Evolutionary conservation across 805 yeast genomes (phyloP).

Genomic region (Candida maltosa): DNA sequence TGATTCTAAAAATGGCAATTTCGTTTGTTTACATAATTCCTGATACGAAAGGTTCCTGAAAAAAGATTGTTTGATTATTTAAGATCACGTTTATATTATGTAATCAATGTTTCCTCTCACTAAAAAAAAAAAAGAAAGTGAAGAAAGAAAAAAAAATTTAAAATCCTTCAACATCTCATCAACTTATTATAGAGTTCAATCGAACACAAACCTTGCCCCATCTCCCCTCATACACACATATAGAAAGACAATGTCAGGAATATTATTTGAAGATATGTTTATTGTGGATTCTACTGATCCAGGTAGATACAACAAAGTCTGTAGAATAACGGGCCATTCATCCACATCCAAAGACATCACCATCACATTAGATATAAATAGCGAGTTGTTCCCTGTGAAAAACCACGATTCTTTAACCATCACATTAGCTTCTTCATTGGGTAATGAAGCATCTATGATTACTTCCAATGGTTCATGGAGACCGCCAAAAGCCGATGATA

Average conservation of each 20-base stretch:
- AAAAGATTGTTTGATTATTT: no score
- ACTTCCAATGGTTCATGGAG: conserved; percentile 68
- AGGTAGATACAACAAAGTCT: conserved; percentile 88
- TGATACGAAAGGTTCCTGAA: no score
- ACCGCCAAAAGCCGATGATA: conserved; percentile 79
- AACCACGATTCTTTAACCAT: conserved; percentile 77
- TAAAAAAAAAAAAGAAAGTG: no score
- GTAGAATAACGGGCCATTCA: conserved; percentile 84
- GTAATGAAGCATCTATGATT: conserved; percentile 42
- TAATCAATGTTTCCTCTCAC: no score
- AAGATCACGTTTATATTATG: no score
- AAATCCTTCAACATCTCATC: no score
- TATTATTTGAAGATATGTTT: conserved; percentile 91
- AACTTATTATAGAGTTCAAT: no score
- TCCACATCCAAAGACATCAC: conserved; percentile 77
- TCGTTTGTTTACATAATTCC: no score
- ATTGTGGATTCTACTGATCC: conserved; percentile 78
- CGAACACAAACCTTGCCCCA: no score
- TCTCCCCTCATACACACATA: not conserved
- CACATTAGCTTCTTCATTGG: conserved; percentile 77
- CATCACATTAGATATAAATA: conserved; percentile 84
- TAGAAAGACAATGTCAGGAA: conserved; percentile 41
- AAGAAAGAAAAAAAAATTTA: no score
- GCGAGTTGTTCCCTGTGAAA: conserved; percentile 85
- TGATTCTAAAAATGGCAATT: no score